Evolutionary conservation across 306 rosid genomes (phyloP).

Genomic region (Carpinus viminea): DNA sequence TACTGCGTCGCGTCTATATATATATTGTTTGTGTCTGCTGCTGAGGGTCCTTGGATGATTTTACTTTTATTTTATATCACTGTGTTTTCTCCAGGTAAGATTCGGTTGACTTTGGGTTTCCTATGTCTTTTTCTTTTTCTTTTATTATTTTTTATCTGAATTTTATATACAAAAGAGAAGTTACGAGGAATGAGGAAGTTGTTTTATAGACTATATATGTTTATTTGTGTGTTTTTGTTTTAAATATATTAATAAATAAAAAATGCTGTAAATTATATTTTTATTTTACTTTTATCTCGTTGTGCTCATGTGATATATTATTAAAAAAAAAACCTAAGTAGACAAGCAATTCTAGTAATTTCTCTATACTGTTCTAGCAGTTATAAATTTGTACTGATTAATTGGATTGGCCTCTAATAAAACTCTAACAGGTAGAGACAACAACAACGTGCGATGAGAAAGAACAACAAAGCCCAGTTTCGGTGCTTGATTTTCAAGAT

Average conservation of each 20-base stretch:
- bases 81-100: background rate
- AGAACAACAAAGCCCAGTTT: conserved; percentile 66
- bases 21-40: conserved; percentile 28
- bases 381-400: background rate
- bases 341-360: too few relatives aligned
- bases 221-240: too few relatives aligned
- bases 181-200: conserved; percentile 19
- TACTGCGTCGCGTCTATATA: conserved; percentile 23
- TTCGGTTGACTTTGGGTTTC: conserved; percentile 2
- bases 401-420: background rate
- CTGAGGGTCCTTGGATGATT: conserved; percentile 19
- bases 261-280: too few relatives aligned
- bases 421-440: conserved; percentile 27
- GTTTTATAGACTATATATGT: too few relatives aligned
- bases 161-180: conserved; percentile 18
- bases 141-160: too few relatives aligned
- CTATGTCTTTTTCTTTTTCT: background rate
- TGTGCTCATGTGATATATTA: too few relatives aligned
- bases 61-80: too few relatives aligned
- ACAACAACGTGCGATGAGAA: conserved; percentile 34
- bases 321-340: too few relatives aligned
- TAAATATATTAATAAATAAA: too few relatives aligned
- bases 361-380: background rate
- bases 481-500: conserved; percentile 53
- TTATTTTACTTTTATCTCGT: too few relatives aligned